Evolutionary conservation across 129 eudicot species (phyloP).

Genomic region (Smallanthus sonchifolius): DNA sequence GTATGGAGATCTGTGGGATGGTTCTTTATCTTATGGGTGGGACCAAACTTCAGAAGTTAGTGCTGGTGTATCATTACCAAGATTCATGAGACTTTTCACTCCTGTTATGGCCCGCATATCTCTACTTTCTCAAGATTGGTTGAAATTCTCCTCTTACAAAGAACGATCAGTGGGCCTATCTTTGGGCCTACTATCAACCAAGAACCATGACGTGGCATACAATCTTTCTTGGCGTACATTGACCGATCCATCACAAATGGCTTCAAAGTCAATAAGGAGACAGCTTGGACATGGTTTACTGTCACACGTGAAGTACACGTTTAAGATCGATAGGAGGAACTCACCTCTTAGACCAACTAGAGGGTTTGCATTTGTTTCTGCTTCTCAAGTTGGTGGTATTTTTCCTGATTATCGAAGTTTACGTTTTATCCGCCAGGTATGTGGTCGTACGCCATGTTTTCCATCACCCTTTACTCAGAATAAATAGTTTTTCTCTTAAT

Average conservation of each 20-base stretch:
- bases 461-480: not conserved
- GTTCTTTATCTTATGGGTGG: constrained; percentile 79
- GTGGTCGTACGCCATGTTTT: not conserved
- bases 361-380: constrained; percentile 79
- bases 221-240: constrained; percentile 69
- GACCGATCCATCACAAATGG: constrained; percentile 68
- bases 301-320: constrained; percentile 75
- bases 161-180: constrained; percentile 65
- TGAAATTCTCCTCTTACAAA: constrained; percentile 76
- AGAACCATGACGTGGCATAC: constrained; percentile 71
- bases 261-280: constrained; percentile 63
- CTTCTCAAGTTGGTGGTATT: constrained; percentile 81
- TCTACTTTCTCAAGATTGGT: constrained; percentile 86
- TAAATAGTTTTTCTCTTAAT: not conserved
- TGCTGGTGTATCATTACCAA: constrained; percentile 66
- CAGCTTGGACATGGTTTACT: constrained; percentile 74
- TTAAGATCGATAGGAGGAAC: constrained; percentile 65
- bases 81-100: constrained; percentile 46
- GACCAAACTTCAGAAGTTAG: constrained; percentile 81
- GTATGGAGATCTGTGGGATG: constrained; percentile 85
- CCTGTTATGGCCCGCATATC: constrained; percentile 74
- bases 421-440: constrained; percentile 85
- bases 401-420: constrained; percentile 75
- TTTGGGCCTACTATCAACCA: constrained; percentile 62
- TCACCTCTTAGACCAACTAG: constrained; percentile 81